Base-by-base conservation (phyloP, 2,329 filamentous ascomycete species). In the Ascocoryne sarcoides region DNA sequence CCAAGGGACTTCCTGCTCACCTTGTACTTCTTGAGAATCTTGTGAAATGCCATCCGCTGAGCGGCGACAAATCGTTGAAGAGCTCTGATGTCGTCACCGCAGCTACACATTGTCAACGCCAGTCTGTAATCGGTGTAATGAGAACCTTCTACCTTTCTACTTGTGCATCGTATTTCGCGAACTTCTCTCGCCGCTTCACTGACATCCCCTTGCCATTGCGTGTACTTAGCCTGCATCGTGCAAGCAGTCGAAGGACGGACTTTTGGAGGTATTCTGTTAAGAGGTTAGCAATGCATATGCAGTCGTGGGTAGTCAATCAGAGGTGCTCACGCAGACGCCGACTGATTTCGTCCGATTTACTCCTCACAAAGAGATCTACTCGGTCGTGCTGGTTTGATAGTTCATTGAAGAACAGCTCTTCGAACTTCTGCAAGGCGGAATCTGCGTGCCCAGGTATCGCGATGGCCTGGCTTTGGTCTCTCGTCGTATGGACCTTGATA, bases 21-120 rank as follows among this genome's bases (percentile, higher is more conserved):
- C 67, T 70, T 74, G 63, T 92, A 90, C 59, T 93, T 93, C 60
- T 90, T 92, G 23, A 89, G 66, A 28, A 93, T 80, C 63, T 93
- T 93, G 40, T 76, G 75, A 53, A 93, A 89, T 3, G 82, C 86
- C 4, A 81, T 75, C 8, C 79, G 70, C 57, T 93, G 86, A 2
- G 82, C 82, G 44, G 74, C 71, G 47, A 81, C 75, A 53, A 90
- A 93, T 31, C 84, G 76, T 26, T 76, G 73, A 4, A 92, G 67
- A 4, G 75, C 74, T 39, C 75, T 72, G 39, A 86, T 77, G 48
- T 92, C 85, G 49, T 85, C 75, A 33, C 79, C 79, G 48, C 82
- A 84, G 49, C 68, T 71, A 51, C 21, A 17, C 17, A 35, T 16
- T 32, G 34, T 55, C 20, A 53, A 32, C 15, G 23, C 15, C 17